A percentile compares a stretch with the other conserved stretches of the same genome.
Conservation (phyloP, 768 basidiomycete species). For the Mrakia blollopis region DNA sequence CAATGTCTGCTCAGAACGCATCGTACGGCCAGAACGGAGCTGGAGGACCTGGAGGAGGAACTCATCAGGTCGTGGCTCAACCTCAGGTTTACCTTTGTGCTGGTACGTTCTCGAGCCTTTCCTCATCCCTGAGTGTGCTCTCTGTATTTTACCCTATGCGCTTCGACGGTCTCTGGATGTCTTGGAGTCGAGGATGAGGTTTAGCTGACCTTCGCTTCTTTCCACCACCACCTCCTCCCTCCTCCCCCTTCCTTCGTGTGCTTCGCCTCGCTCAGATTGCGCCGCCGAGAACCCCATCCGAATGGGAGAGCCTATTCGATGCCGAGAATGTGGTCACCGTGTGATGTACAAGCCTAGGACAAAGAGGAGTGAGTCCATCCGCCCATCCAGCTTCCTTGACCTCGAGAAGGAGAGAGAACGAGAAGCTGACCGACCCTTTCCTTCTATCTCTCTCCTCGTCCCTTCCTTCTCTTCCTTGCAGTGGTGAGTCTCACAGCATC, state of each 20-base stretch:
- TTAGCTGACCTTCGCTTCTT: neutral
- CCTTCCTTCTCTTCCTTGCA: neutral
- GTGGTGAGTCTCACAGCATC: neutral
- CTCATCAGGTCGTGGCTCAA: neutral
- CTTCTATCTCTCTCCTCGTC: neutral
- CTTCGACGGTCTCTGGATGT: no score
- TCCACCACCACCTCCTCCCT: neutral
- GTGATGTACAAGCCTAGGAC: constrained; percentile 34
- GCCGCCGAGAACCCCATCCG: constrained; percentile 32
- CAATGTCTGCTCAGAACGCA: constrained; percentile 21
- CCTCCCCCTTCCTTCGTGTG: neutral
- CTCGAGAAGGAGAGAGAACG: neutral
- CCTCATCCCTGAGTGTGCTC: no score
- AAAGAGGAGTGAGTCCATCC: constrained; percentile 23
- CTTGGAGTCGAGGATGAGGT: no score
- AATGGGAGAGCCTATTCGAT: constrained; percentile 33
- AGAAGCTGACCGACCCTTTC: constrained; percentile 1
- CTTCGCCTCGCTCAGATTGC: constrained; percentile 14
- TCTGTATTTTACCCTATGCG: no score
- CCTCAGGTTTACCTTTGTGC: constrained; percentile 31
- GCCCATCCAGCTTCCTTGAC: neutral
- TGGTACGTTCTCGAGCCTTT: neutral
- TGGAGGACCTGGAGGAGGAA: constrained; percentile 15
- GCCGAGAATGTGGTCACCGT: constrained; percentile 30
- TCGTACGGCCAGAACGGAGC: constrained; percentile 10